A percentile compares a stretch with the other conserved stretches of the same genome.
Conservation (phyloP, 805 yeast genomes). For the Candida alai region DNA sequence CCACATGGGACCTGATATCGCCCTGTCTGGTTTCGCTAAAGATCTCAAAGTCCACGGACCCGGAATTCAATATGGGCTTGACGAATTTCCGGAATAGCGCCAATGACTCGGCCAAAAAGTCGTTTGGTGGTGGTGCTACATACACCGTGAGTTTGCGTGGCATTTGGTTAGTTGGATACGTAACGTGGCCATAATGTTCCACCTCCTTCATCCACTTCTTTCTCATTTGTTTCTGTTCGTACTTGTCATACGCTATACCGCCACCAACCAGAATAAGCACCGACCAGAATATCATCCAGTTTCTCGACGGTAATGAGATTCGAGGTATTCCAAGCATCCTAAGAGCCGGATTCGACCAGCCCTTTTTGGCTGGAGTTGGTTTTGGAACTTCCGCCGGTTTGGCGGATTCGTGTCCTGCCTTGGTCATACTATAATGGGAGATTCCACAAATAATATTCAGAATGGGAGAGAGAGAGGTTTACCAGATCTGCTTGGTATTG, state of each 20-base stretch:
- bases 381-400: too few species aligned
- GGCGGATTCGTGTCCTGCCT: too few species aligned
- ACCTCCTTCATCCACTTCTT: conserved; percentile 62
- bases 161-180: conserved; percentile 42
- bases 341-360: conserved; percentile 73
- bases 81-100: conserved; percentile 71
- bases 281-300: conserved; percentile 89
- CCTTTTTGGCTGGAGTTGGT: conserved; percentile 25
- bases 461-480: too few species aligned
- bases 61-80: conserved; percentile 81
- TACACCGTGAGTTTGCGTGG: conserved; percentile 80
- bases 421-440: too few species aligned
- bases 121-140: conserved; percentile 97
- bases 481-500: too few species aligned
- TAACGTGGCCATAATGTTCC: conserved; percentile 44
- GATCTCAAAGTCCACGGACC: conserved; percentile 80
- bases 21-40: conserved; percentile 83
- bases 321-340: conserved; percentile 80
- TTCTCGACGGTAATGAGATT: conserved; percentile 78
- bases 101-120: conserved; percentile 71
- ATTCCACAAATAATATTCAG: too few species aligned
- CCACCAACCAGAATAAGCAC: conserved; percentile 64
- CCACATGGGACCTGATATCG: conserved; percentile 75
- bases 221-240: conserved; percentile 64
- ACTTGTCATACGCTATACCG: conserved; percentile 76